Evolutionary conservation across 345 rosid species (phyloP).

Genomic region (Limnanthes douglasii): DNA sequence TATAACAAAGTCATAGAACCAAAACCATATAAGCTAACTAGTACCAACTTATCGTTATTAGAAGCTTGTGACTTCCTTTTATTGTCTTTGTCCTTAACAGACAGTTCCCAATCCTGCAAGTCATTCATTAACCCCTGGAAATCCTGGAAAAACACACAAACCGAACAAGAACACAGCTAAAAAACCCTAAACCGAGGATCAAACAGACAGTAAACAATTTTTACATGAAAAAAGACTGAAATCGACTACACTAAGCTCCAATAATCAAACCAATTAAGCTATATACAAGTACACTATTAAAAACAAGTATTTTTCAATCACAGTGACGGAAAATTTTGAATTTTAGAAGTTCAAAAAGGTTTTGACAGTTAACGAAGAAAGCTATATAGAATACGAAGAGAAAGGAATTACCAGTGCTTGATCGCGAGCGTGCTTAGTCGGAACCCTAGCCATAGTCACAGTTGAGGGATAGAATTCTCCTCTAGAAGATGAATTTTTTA

Average conservation of each 20-base stretch:
- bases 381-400: background rate
- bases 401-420: constrained; percentile 31
- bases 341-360: too few species aligned
- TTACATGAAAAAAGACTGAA: too few species aligned
- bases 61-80: constrained; percentile 33
- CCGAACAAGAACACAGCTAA: constrained; percentile 1
- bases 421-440: constrained; percentile 54
- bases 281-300: background rate
- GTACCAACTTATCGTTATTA: constrained; percentile 20
- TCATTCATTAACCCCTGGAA: constrained; percentile 86
- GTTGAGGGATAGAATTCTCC: too few species aligned
- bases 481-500: too few species aligned
- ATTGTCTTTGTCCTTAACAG: constrained; percentile 47
- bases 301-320: too few species aligned
- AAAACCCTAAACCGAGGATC: constrained; percentile 2
- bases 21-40: background rate
- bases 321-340: too few species aligned
- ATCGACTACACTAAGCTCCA: too few species aligned
- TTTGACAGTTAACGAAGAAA: background rate
- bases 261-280: background rate
- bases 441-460: constrained; percentile 13
- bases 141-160: constrained; percentile 39
- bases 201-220: constrained; percentile 12
- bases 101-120: constrained; percentile 93
- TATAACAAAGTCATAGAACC: background rate